Conservation (phyloP, 2,329 filamentous ascomycete genomes). For the Xylariaceae sp. region DNA sequence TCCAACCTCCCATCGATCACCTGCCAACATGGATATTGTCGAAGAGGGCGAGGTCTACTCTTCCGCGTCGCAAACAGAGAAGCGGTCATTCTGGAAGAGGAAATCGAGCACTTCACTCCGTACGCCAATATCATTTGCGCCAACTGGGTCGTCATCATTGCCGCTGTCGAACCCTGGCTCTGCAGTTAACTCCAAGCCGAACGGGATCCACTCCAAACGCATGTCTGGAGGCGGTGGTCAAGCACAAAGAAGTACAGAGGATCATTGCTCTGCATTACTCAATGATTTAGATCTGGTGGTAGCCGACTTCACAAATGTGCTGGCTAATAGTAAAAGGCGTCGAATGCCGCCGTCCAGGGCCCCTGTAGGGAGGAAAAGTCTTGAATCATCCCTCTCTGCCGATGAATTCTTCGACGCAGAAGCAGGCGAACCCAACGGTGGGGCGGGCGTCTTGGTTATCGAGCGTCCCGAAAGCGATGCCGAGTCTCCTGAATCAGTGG, state of each 20-base stretch:
- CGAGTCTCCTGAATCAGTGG: constrained; percentile 55
- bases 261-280: constrained; percentile 78
- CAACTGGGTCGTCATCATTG: constrained; percentile 38
- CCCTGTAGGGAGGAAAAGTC: constrained; percentile 56
- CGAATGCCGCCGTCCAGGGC: constrained; percentile 55
- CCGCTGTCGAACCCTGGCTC: constrained; percentile 41
- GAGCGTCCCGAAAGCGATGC: constrained; percentile 64
- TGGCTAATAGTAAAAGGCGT: constrained; percentile 74
- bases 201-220: constrained; percentile 32
- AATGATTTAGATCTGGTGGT: constrained; percentile 81
- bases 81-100: constrained; percentile 84
- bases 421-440: constrained; percentile 52
- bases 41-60: constrained; percentile 57
- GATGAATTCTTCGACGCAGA: constrained; percentile 96
- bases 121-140: constrained; percentile 39
- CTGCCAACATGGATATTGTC: constrained; percentile 38
- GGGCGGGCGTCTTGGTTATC: constrained; percentile 70
- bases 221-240: constrained; percentile 40
- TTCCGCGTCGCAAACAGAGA: constrained; percentile 46
- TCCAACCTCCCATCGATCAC: constrained; percentile 39
- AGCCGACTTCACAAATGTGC: constrained; percentile 71
- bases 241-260: constrained; percentile 66
- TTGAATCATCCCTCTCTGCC: constrained; percentile 71
- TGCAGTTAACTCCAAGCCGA: constrained; percentile 33
- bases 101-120: constrained; percentile 61